Evolutionary conservation across 2,329 filamentous ascomycete genomes (phyloP).

Genomic region (Fusarium proliferatum): DNA sequence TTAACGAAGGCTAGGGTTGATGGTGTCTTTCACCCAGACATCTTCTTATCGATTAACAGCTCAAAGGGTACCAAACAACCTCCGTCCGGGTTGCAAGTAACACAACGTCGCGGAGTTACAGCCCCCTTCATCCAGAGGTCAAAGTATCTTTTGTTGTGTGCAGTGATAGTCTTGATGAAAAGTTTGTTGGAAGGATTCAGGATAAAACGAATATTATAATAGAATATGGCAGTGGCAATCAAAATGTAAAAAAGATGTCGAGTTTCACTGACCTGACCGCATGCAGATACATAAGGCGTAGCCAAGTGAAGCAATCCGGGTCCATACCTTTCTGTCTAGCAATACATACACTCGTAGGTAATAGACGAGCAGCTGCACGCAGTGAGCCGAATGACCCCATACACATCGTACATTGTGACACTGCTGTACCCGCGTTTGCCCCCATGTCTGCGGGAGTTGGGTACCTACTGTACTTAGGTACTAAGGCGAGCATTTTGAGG

Average conservation of each 20-base stretch:
- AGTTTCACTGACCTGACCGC: not conserved
- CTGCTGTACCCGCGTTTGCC: slow-evolving; percentile 25
- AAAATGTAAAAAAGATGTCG: not conserved
- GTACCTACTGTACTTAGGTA: not conserved
- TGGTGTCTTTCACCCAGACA: not conserved
- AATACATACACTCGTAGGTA: not conserved
- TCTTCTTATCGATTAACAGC: not conserved
- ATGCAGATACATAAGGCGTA: not conserved
- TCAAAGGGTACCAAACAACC: slow-evolving; percentile 2
- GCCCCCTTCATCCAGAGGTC: slow-evolving; percentile 7
- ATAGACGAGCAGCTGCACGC: not conserved
- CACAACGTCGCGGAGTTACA: slow-evolving; percentile 28
- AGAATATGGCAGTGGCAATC: slow-evolving; percentile 1
- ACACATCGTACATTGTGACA: slow-evolving; percentile 38
- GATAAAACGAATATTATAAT: not conserved
- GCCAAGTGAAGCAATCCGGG: slow-evolving; percentile 5
- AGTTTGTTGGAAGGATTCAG: not conserved
- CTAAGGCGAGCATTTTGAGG: not conserved
- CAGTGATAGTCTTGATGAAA: not conserved
- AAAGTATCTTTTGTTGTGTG: slow-evolving; percentile 5
- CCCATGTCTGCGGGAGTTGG: not conserved
- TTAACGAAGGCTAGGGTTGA: not conserved
- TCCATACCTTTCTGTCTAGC: not conserved
- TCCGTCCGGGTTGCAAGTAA: slow-evolving; percentile 18
- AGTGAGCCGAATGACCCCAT: slow-evolving; percentile 19